A percentile compares a stretch with the other conserved stretches of the same genome.
phyloP scores from a whole-genome alignment of 371 early-diverging fungal genomes.

The Batkoa obscura region DNA sequence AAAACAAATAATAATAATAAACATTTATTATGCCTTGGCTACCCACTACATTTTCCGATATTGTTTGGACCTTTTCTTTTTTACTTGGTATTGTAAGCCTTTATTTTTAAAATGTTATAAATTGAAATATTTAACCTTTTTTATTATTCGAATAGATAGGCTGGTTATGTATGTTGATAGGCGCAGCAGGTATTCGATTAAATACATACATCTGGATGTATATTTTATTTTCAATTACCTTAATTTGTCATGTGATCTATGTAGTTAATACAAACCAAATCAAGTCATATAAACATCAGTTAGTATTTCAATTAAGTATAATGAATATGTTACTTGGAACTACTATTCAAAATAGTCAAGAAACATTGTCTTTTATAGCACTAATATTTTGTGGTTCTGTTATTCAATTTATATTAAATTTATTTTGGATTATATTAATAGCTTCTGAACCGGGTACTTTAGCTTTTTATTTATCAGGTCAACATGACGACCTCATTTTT shows the following conservation, averaged over 20 bases:
- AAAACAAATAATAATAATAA: no score
- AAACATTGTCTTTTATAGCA: background rate
- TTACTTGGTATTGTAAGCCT: background rate
- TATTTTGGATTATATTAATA: background rate
- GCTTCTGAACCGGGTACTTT: conserved; percentile 1
- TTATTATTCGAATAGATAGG: background rate
- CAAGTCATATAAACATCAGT: background rate
- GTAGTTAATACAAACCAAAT: background rate
- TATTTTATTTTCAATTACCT: background rate
- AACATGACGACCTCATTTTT: background rate
- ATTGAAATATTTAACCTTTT: background rate
- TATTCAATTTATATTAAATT: background rate
- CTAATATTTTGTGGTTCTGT: conserved; percentile 1
- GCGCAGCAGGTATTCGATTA: background rate
- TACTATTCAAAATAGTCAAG: background rate
- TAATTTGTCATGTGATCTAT: background rate
- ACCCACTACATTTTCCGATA: background rate
- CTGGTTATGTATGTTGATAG: background rate
- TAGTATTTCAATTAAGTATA: background rate
- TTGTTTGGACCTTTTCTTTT: background rate
- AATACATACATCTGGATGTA: background rate
- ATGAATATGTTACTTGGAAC: background rate
- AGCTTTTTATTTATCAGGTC: conserved; percentile 2
- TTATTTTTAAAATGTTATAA: background rate
- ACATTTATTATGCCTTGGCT: no score